Percentiles rank a stretch among this genome's conserved stretches.
Conservation (phyloP, 2,329 filamentous ascomycete species). For the Microsporum canis region DNA sequence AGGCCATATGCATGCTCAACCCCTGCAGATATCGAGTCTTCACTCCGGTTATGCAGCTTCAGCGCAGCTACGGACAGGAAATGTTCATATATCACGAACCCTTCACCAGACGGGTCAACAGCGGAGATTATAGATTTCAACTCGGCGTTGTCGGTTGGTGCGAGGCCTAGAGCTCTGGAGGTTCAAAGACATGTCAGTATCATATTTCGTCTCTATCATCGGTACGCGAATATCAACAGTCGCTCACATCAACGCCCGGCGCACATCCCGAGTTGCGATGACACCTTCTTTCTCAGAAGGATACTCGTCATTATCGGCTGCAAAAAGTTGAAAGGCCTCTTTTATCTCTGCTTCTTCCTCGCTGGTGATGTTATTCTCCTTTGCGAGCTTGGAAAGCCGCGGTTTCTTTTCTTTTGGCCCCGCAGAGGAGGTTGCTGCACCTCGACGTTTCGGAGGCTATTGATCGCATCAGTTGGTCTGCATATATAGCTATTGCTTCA, state of each 20-base stretch:
- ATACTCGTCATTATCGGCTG: conserved; percentile 45
- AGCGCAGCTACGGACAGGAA: conserved; percentile 85
- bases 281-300: conserved; percentile 62
- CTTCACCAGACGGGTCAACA: conserved; percentile 71
- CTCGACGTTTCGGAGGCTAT: conserved; percentile 31
- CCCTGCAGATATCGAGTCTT: conserved; percentile 51
- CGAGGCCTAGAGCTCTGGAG: conserved; percentile 62
- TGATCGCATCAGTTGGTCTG: neutral
- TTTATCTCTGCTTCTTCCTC: conserved; percentile 82
- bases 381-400: conserved; percentile 77
- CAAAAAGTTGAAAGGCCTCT: conserved; percentile 79
- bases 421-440: conserved; percentile 21
- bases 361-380: conserved; percentile 75
- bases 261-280: conserved; percentile 55
- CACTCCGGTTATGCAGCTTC: conserved; percentile 54
- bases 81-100: conserved; percentile 63
- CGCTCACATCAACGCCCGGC: conserved; percentile 60
- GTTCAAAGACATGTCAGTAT: conserved; percentile 4
- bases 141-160: conserved; percentile 52
- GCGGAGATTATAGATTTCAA: conserved; percentile 65
- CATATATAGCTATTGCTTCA: neutral
- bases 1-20: conserved; percentile 71
- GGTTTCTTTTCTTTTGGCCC: conserved; percentile 26
- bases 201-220: neutral
- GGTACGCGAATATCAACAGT: neutral